Base-by-base conservation (phyloP, 345 rosid species). In the Eucalyptus coolabah region DNA sequence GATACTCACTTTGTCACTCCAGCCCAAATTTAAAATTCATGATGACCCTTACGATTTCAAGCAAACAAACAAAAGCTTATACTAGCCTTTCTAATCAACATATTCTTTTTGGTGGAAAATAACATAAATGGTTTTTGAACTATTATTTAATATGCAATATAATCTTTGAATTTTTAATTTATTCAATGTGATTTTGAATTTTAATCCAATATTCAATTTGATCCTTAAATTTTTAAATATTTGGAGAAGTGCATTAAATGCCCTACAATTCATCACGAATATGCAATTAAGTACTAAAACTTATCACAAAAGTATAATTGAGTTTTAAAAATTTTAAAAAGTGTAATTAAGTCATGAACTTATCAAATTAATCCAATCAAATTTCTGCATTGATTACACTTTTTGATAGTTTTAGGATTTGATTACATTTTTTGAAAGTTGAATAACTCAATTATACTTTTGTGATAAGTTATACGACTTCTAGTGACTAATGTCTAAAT, bases 271-370 rank as follows among this genome's bases (percentile, higher is more conserved):
- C 24, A 56, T 56, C 1, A 9, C 0, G 1, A 10, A 4, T 23
- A 3, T 9, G 1, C 6, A 23, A 56, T 56, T 56, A 1, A 56
- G 6, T 56, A 4, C 0, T 56, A 56, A 24, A 56, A 23, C 14
- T 56, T 56, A 56, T 24, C 0, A 24, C 1, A 23, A 10, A 56
- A 56, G 2, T 24, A 1, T 1, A 56, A 23, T 56, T 56, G 5
- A 4, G 1, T 8, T 0, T 24, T 56, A 54, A 56, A 56, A 56
- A 2, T 56, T 56, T 56, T 0, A 24, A 24, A 56, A 56, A 56
- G 1, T 56, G 3, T 0, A 24, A 24, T 56, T 0, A 24, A 56
- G 0, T 21, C 0, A 0, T 53, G 21, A 24, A 56, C 0, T 56
- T 24, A 0, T 26, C 14, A 56, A 56, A 56, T 56, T 56, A 0